Base-by-base conservation (phyloP, 2,329 filamentous ascomycete species). In the Pestalotiopsis sp. region DNA sequence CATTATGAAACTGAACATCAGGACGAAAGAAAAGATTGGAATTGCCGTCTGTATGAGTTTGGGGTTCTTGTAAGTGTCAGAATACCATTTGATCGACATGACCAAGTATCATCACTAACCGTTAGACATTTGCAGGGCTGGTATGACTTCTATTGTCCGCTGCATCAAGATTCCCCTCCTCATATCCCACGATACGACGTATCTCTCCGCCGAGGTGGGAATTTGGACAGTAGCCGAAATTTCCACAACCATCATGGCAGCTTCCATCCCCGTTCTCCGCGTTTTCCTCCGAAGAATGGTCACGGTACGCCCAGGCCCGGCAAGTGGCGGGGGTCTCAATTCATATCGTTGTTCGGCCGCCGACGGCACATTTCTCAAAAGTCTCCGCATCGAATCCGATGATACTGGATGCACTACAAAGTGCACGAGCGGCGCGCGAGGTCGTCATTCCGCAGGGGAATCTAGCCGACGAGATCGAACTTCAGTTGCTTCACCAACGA, bases 41-140 rank as follows among this genome's bases (percentile, higher is more conserved):
- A 77, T 82, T 12, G 77, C 76, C 0, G 66, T 77, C 9, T 79
- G 78, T 12, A 77, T 82, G 73, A 81, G 80, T 64, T 72, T 82
- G 45, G 79, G 78, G 6, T 70, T 79, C 12, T 75, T 79, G 72
- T 74, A 69, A 72, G 73, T 52, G 17, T 7, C 31, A 2, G 1
- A 1, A 45, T 45, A 2, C 4, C 13, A 13, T 17, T 3, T 3
- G 1, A 3, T 17, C 60, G 14, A 12, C n/a, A 20, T 38, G 64
- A 63, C 14, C 64, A 62, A 65, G 4, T 6, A 9, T 7, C 11
- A 17, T 63, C 20, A 36, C 5, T 59, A n/a, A 52, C 63, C 13
- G 52, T 2, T 23, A 17, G 5, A 2, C 41, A 14, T 25, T 20
- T 1, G 58, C 25, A 73, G 73, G 31, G 72, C 72, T 13, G 71